Conservation (phyloP, 495 filamentous ascomycete species). For the Daldinia vernicosa region DNA sequence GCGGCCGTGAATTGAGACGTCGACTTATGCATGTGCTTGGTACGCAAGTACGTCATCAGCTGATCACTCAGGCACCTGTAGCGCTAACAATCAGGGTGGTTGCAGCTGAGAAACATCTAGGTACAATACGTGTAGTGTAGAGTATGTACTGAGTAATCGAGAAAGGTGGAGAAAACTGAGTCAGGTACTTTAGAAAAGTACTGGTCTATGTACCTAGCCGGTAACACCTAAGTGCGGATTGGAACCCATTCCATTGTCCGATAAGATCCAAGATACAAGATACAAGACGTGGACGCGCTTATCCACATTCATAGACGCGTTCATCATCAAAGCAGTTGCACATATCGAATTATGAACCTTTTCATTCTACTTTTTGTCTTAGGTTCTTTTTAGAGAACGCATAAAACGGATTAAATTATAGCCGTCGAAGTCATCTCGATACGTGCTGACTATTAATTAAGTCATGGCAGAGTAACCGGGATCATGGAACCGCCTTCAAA, state of each 20-base stretch:
- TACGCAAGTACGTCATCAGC: conserved; percentile 47
- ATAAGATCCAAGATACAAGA: too few relatives aligned
- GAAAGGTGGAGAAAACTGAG: background rate
- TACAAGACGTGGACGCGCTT: conserved; percentile 30
- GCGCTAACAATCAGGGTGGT: conserved; percentile 3
- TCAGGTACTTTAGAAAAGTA: background rate
- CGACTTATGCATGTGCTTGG: conserved; percentile 32
- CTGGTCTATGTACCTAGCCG: background rate
- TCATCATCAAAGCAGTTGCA: conserved; percentile 26
- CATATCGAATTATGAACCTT: conserved; percentile 1
- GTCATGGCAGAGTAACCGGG: conserved; percentile 18
- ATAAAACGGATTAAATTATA: background rate
- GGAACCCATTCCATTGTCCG: conserved; percentile 5
- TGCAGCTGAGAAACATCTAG: background rate
- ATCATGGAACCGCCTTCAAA: conserved; percentile 69
- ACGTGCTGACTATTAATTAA: background rate
- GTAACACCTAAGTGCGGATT: background rate
- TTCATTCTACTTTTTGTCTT: background rate
- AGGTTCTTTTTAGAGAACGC: background rate
- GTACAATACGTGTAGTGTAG: background rate
- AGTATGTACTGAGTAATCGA: background rate
- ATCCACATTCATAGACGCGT: conserved; percentile 27
- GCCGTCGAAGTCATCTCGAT: background rate
- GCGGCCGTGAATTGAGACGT: conserved; percentile 4
- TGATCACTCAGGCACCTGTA: conserved; percentile 30